Base-by-base conservation (phyloP, 495 filamentous ascomycete genomes). In the Hypomontagnella monticulosa region DNA sequence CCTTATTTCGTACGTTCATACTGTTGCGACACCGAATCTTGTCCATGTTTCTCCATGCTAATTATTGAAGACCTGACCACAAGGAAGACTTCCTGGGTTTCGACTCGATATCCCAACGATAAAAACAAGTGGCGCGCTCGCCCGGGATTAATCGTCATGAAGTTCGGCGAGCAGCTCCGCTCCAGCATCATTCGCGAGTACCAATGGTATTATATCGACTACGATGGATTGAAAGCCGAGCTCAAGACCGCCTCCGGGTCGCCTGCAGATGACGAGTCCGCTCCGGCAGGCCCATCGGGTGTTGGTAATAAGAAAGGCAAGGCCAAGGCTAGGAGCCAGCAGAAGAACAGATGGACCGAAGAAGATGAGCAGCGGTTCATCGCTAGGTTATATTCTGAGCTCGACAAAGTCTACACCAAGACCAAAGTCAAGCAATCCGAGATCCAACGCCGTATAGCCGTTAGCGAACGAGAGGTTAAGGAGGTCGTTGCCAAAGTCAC, bases 321-420 rank as follows among this genome's bases (percentile, higher is more conserved):
- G 60, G 73, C 80, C 41, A 84, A 84, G 42, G 84, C 84, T 14
- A 79, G 81, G 53, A 81, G 85, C 19, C 63, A 48, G 12, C 55
- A 71, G 64, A 72, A 67, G 40, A 85, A 84, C 58, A 81, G 87
- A 64, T 99, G 96, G 96, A 90, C 88, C 32, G 93, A 96, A 74
- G 91, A 96, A 15, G 91, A 97, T 65, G 95, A 99, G 81, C 89
- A 88, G 68, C 82, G 83, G 32, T 99, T 99, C 75, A 91, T 99
- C 34, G 80, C 85, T 46, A 78, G 90, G 75, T 87, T 99, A 41
- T 95, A 98, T 76, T 80, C 84, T 18, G 93, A 99, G 78, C 84
- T 99, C 27, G 95, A 98, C 61, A 97, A 97, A 76, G 95, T 99
- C 40, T 95, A 94, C 73, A 91, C 89, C 40, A 98, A 97, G 80